These are phyloP conservation scores for Globisporangium heterothallicum DNA, from an alignment of 352 stramenopile genomes.

Conservation along the genomic window DNA sequence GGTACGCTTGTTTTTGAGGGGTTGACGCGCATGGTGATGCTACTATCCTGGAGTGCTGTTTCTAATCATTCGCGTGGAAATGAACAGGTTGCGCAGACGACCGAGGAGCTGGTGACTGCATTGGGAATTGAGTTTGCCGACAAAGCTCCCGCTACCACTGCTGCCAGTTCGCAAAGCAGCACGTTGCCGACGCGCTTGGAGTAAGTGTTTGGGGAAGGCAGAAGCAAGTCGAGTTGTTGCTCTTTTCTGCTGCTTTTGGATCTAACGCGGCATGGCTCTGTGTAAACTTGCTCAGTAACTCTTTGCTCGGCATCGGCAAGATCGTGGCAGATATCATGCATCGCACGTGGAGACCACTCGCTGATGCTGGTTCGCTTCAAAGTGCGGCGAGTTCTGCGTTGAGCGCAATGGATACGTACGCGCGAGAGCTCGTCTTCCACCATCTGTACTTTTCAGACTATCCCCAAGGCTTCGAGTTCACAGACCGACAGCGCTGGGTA, in stretches of 20 bases:
- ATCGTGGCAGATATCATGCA: neutral
- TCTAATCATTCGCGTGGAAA: constrained; percentile 16
- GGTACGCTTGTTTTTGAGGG: constrained; percentile 11
- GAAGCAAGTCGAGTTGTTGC: too few relatives aligned
- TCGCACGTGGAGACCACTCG: neutral
- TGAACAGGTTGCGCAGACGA: neutral
- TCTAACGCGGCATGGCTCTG: neutral
- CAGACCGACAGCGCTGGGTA: constrained; percentile 15
- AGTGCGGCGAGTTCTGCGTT: neutral
- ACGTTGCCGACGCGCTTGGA: neutral
- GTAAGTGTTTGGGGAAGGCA: neutral
- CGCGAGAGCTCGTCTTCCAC: constrained; percentile 22
- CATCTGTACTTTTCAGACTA: constrained; percentile 1
- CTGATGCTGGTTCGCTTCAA: constrained; percentile 9
- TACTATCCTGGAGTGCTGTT: constrained; percentile 9
- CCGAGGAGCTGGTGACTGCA: neutral
- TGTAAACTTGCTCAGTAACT: neutral
- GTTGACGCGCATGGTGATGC: too few relatives aligned
- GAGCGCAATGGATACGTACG: constrained; percentile 15
- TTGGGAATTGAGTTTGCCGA: constrained; percentile 24
- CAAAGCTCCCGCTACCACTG: constrained; percentile 16
- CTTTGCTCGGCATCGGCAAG: neutral
- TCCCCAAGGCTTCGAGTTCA: neutral
- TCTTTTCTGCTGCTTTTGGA: neutral
- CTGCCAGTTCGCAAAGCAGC: constrained; percentile 7